Base-by-base conservation (phyloP, 2,329 filamentous ascomycete genomes). In the Penicillium sp. region DNA sequence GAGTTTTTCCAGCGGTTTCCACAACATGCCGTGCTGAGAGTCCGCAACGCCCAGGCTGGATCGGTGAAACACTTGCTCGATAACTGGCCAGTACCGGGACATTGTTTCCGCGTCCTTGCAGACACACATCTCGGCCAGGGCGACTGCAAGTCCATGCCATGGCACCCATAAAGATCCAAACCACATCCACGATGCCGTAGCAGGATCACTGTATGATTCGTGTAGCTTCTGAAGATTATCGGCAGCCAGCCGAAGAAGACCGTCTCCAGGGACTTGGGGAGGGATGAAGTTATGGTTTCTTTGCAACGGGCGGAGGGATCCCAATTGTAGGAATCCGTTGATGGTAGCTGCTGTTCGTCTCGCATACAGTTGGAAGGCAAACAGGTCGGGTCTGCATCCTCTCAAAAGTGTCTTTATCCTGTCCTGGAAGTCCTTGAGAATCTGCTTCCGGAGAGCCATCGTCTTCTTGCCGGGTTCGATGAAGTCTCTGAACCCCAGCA, bases 101-200 rank as follows among this genome's bases (percentile, higher is more conserved):
- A 62, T 49, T 8, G 44, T 46, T 16, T 31, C 48, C 51, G 48
- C 66, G 53, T 61, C 61, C 22, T 62, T 54, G 45, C 66, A 69
- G 30, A 63, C 63, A 27, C 64, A 69, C 10, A 70, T 56, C 38
- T 69, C 65, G 11, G 66, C 63, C 18, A 69, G 52, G 16, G 66
- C 67, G 10, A 70, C 65, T 4, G 65, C 65, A 4, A 70, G 57
- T 2, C 57, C 63, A 36, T 69, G 68, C 68, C 68, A 70, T 0
- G 66, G 68, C 20, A 66, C 62, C 57, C 66, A 70, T 20, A 67
- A 44, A 4, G 54, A 56, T 2, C 56, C 58, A 24, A 63, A 60
- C 67, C 67, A 69, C n/a, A 45, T 51, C 64, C 64, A 70, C 4
- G 55, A 45, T 7, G 43, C 20, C 14, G 53, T 53, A 4, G 55